These are phyloP conservation scores for Aethionema arabicum DNA, from an alignment of 345 rosid species.

Conservation along the genomic window DNA sequence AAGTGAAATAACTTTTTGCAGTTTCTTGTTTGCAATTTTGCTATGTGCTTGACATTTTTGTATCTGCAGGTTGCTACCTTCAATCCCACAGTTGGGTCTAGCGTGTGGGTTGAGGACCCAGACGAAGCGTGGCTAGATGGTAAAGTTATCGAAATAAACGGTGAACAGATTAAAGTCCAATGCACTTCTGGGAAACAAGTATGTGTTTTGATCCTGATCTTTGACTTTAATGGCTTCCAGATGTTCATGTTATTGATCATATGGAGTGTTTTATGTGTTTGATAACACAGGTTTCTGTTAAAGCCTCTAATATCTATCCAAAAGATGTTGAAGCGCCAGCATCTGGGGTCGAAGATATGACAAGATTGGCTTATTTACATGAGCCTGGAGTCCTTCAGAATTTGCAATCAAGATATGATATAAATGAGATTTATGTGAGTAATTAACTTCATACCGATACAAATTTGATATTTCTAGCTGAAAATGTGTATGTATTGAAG, in stretches of 20 bases:
- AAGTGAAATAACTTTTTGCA: constrained; percentile 4
- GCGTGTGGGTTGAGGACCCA: constrained; percentile 92
- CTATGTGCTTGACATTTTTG: constrained; percentile 18
- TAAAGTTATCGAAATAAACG: constrained; percentile 69
- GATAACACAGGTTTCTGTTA: constrained; percentile 56
- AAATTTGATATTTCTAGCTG: too few species aligned
- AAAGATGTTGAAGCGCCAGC: constrained; percentile 89
- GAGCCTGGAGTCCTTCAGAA: constrained; percentile 98
- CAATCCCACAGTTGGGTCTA: constrained; percentile 67
- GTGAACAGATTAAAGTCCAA: constrained; percentile 72
- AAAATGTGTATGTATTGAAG: too few species aligned
- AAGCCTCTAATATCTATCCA: constrained; percentile 70
- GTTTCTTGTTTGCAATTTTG: neutral
- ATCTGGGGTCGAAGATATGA: constrained; percentile 99
- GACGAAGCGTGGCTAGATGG: constrained; percentile 94
- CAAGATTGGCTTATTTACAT: constrained; percentile 94
- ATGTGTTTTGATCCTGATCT: constrained; percentile 33
- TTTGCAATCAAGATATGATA: constrained; percentile 93
- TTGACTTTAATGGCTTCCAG: neutral
- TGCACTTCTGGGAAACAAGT: constrained; percentile 91
- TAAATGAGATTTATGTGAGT: constrained; percentile 96
- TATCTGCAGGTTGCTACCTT: constrained; percentile 58
- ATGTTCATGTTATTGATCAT: constrained; percentile 2
- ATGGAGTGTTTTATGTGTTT: neutral
- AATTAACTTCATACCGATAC: constrained; percentile 51